Evolutionary conservation across 2,329 filamentous ascomycete species (phyloP).

Genomic region (Pseudogymnoascus sp.): DNA sequence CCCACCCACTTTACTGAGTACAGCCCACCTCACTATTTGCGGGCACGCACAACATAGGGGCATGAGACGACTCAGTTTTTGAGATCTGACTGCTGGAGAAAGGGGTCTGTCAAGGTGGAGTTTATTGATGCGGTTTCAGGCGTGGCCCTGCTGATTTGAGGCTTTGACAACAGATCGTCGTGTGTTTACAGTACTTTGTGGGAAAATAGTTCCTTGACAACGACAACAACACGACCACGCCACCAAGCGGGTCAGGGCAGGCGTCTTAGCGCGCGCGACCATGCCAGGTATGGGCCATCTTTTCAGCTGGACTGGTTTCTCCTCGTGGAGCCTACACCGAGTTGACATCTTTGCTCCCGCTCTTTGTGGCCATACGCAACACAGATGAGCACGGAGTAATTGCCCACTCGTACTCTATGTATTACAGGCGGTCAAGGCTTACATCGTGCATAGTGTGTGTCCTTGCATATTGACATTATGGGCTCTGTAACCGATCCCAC

Average conservation of each 20-base stretch:
- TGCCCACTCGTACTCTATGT: not conserved
- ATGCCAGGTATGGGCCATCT: not conserved
- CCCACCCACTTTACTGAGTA: not conserved
- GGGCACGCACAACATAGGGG: not conserved
- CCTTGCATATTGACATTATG: constrained; percentile 2
- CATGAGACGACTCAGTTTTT: constrained; percentile 6
- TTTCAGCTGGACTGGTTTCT: not conserved
- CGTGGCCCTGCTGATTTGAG: not conserved
- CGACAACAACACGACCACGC: not conserved
- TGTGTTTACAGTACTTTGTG: not conserved
- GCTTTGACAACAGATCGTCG: not conserved
- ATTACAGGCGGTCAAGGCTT: not conserved
- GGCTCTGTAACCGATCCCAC: not conserved
- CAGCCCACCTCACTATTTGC: not conserved
- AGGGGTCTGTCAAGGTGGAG: not conserved
- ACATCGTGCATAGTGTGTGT: not conserved
- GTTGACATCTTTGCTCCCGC: not conserved
- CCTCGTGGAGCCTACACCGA: not conserved
- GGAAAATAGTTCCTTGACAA: not conserved
- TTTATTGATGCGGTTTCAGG: not conserved
- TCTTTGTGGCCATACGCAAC: not conserved
- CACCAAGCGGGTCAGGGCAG: constrained; percentile 1
- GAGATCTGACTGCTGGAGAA: not conserved
- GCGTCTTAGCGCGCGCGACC: not conserved
- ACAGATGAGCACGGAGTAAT: not conserved